These are phyloP conservation scores for Amanita brunnescens DNA, from an alignment of 768 basidiomycete genomes.

Conservation along the genomic window DNA sequence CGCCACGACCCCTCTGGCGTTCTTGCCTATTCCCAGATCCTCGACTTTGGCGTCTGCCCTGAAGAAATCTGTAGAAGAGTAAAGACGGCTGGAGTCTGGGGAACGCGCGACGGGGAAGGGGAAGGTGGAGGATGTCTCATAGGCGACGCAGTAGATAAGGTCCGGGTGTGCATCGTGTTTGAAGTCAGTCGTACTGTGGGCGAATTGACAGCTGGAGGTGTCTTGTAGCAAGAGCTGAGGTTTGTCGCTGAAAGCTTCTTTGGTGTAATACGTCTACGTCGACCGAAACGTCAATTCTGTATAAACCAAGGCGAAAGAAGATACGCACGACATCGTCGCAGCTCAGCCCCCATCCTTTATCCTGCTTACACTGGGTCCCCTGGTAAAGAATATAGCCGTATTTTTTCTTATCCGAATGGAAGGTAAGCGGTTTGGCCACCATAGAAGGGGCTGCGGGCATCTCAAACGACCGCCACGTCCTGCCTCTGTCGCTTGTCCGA, in stretches of 20 bases:
- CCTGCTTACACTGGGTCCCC: constrained; percentile 47
- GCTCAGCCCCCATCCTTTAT: constrained; percentile 40
- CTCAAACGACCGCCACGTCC: constrained; percentile 77
- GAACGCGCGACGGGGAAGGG: constrained; percentile 34
- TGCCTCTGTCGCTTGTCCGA: constrained; percentile 81
- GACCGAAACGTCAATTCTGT: constrained; percentile 5
- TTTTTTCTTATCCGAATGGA: constrained; percentile 72
- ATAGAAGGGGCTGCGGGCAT: constrained; percentile 53
- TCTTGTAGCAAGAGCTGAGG: constrained; percentile 56
- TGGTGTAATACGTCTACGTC: constrained; percentile 82
- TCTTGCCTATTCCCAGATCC: constrained; percentile 79
- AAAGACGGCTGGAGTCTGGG: constrained; percentile 63
- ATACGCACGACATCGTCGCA: constrained; percentile 69
- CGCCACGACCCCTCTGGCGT: constrained; percentile 83
- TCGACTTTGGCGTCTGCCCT: constrained; percentile 52
- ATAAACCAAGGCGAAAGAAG: constrained; percentile 1
- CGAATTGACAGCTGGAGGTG: constrained; percentile 79
- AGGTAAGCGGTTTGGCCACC: constrained; percentile 63
- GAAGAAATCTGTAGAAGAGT: constrained; percentile 84
- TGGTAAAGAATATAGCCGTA: constrained; percentile 74
- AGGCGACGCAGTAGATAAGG: constrained; percentile 87
- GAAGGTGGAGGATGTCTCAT: constrained; percentile 44
- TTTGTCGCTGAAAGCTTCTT: constrained; percentile 63
- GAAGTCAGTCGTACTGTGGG: constrained; percentile 79
- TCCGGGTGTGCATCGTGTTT: constrained; percentile 65